Percentiles rank a stretch among this genome's conserved stretches.
These are phyloP conservation scores for Ailanthus altissimus DNA, from an alignment of 345 rosid species.

Conservation along the genomic window DNA sequence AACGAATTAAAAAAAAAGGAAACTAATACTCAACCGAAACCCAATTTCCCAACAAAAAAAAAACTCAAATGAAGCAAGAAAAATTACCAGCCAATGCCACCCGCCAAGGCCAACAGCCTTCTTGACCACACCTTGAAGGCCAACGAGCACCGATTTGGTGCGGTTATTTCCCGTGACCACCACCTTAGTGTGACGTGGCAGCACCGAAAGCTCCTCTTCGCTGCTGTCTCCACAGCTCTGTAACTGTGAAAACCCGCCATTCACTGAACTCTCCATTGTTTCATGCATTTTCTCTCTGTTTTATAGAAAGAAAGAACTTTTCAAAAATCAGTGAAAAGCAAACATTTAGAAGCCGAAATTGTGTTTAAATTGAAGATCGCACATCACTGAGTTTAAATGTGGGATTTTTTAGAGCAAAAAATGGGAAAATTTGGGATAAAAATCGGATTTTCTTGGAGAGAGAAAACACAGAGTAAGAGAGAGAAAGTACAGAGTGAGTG, in stretches of 20 bases:
- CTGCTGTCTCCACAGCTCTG: slow-evolving; percentile 83
- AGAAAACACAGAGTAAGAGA: slow-evolving; percentile 49
- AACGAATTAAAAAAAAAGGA: background rate
- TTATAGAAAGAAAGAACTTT: slow-evolving; percentile 14
- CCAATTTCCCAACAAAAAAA: slow-evolving; percentile 8
- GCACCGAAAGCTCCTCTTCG: slow-evolving; percentile 87
- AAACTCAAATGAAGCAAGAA: slow-evolving; percentile 4
- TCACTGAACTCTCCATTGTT: slow-evolving; percentile 63
- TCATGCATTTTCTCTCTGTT: slow-evolving; percentile 56
- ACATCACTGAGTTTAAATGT: slow-evolving; percentile 53
- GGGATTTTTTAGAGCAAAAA: slow-evolving; percentile 29
- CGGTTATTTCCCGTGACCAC: slow-evolving; percentile 96
- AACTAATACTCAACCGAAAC: background rate
- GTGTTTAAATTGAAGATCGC: slow-evolving; percentile 41
- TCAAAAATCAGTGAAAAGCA: slow-evolving; percentile 14
- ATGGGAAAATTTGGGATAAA: slow-evolving; percentile 26
- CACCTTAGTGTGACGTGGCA: slow-evolving; percentile 95
- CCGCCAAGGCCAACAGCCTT: slow-evolving; percentile 98
- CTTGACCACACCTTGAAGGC: slow-evolving; percentile 93
- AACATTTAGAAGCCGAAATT: slow-evolving; percentile 31
- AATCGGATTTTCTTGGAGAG: slow-evolving; percentile 41
- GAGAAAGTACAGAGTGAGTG: slow-evolving; percentile 20
- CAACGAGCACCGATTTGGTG: slow-evolving; percentile 96
- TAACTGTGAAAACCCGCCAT: slow-evolving; percentile 68
- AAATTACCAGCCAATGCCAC: slow-evolving; percentile 96